These are phyloP conservation scores for Hymenoscyphus fructigenus DNA, from an alignment of 2,329 filamentous ascomycete genomes.

Conservation along the genomic window DNA sequence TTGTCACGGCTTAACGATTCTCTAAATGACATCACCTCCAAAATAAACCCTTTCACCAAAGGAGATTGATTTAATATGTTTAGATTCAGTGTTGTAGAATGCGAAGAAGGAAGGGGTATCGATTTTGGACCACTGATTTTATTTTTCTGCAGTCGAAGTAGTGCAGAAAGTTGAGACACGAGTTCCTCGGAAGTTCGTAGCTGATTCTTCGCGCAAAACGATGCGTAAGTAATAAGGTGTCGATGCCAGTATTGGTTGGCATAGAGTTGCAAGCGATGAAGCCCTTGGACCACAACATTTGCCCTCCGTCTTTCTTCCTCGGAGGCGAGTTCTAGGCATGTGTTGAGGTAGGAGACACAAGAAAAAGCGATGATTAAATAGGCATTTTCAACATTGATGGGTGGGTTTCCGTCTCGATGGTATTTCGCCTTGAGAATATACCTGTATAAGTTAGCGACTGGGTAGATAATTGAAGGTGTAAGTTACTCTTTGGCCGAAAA, in stretches of 20 bases:
- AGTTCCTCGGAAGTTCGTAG: too few relatives aligned
- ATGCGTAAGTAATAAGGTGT: too few relatives aligned
- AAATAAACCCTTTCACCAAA: too few relatives aligned
- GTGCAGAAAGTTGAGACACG: too few relatives aligned
- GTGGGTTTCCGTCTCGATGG: conserved; percentile 5
- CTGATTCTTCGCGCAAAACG: too few relatives aligned
- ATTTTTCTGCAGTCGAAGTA: too few relatives aligned
- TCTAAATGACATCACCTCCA: too few relatives aligned
- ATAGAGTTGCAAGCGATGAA: conserved; percentile 17
- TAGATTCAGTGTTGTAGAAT: too few relatives aligned
- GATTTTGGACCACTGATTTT: too few relatives aligned
- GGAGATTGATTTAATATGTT: too few relatives aligned
- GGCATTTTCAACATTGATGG: conserved; percentile 6
- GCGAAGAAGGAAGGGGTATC: too few relatives aligned
- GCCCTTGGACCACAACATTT: conserved; percentile 10
- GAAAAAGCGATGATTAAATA: conserved; percentile 18
- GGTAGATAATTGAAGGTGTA: not conserved
- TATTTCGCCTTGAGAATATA: conserved; percentile 15
- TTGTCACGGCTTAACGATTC: too few relatives aligned
- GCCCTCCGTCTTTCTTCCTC: not conserved
- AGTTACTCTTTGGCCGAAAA: conserved; percentile 20
- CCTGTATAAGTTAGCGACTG: conserved; percentile 6
- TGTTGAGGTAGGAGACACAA: conserved; percentile 11
- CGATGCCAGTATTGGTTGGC: conserved; percentile 12
- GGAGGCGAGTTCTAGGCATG: not conserved